Percentiles rank a stretch among this genome's conserved stretches.
Evolutionary conservation across 176 grass and related monocot genomes (phyloP).

Genomic region (Dendrocalamus sinicus): DNA sequence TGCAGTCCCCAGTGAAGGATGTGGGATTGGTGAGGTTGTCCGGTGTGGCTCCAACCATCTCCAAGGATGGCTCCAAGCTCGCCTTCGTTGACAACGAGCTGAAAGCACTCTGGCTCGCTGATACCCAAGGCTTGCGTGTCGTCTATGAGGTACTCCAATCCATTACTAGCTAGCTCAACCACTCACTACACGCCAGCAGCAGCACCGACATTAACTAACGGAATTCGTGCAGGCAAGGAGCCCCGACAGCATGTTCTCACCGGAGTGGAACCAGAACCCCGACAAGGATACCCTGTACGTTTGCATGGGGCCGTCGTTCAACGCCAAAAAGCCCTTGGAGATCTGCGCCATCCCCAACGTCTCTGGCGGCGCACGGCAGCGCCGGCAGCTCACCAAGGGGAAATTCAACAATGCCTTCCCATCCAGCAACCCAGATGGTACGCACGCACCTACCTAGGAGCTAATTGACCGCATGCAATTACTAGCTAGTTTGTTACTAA

Average conservation of each 20-base stretch:
- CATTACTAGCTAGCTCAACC: too few relatives aligned
- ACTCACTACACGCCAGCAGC: too few relatives aligned
- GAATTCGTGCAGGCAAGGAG: background rate
- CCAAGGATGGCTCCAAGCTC: conserved; percentile 44
- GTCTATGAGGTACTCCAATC: background rate
- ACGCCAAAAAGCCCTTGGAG: background rate
- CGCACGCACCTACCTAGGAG: background rate
- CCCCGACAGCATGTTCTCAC: conserved; percentile 28
- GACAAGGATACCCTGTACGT: background rate
- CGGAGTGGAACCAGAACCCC: conserved; percentile 39
- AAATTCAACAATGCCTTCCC: conserved; percentile 47
- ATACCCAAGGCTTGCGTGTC: conserved; percentile 24
- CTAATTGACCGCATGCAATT: too few relatives aligned
- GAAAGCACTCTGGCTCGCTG: conserved; percentile 48
- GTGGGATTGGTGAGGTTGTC: conserved; percentile 40
- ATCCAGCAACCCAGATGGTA: conserved; percentile 26
- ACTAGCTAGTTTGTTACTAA: too few relatives aligned
- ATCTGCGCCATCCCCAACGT: conserved; percentile 9
- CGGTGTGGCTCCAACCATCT: conserved; percentile 45
- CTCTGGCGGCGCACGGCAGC: background rate
- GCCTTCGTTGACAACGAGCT: conserved; percentile 61
- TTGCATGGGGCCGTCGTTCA: conserved; percentile 20
- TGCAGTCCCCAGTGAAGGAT: conserved; percentile 14
- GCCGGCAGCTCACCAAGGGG: conserved; percentile 22
- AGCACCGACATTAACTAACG: too few relatives aligned